Conservation (phyloP, 352 stramenopile genomes). For the Phytophthora boehmeriae region DNA sequence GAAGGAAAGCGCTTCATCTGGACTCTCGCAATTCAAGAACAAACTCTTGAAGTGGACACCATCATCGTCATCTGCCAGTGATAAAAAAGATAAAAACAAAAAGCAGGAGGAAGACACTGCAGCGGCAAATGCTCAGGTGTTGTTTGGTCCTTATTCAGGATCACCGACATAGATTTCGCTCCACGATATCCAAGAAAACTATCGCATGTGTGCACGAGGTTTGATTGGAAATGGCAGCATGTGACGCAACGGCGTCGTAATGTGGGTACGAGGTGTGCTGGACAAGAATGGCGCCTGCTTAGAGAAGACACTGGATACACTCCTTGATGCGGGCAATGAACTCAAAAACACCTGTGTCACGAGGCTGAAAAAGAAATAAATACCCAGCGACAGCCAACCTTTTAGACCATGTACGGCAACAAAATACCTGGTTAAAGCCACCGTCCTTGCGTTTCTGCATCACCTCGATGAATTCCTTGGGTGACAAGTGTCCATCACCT, state of each 20-base stretch:
- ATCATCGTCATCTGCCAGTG: conserved; percentile 30
- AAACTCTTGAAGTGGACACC: conserved; percentile 84
- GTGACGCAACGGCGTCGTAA: background rate
- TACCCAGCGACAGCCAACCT: conserved; percentile 2
- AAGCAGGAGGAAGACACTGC: conserved; percentile 61
- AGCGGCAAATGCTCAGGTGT: conserved; percentile 66
- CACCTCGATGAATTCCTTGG: conserved; percentile 85
- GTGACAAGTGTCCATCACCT: conserved; percentile 81
- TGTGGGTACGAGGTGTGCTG: background rate
- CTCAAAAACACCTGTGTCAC: conserved; percentile 78
- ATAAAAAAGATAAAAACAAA: conserved; percentile 73
- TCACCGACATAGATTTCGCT: conserved; percentile 27
- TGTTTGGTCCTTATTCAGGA: conserved; percentile 81
- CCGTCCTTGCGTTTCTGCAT: conserved; percentile 88
- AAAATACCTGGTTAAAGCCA: conserved; percentile 77
- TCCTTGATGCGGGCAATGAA: conserved; percentile 66
- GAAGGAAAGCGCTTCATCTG: conserved; percentile 81
- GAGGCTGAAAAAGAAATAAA: conserved; percentile 44
- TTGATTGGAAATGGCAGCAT: background rate
- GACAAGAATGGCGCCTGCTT: background rate
- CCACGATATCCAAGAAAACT: background rate
- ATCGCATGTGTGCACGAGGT: too few relatives aligned
- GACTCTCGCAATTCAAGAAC: conserved; percentile 88
- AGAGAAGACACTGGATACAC: conserved; percentile 65
- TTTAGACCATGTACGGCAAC: background rate